Percentiles rank a stretch among this genome's conserved stretches.
Evolutionary conservation across 1,139 yeast species (phyloP).

Genomic region (Yamadazyma oceani): DNA sequence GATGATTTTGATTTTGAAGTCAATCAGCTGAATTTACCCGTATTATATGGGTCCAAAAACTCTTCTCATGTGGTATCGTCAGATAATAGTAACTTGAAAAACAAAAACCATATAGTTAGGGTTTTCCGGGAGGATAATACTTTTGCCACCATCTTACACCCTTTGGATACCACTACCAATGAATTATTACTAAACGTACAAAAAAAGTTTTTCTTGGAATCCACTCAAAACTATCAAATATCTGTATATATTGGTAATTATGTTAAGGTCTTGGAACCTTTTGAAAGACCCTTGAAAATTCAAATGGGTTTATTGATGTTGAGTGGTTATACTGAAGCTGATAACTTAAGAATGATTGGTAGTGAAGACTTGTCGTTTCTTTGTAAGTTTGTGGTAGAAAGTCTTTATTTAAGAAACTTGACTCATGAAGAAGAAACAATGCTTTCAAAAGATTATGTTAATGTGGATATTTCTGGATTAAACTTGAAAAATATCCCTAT

Average conservation of each 20-base stretch:
- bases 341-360: slow-evolving; percentile 75
- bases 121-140: slow-evolving; percentile 80
- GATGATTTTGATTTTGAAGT: slow-evolving; percentile 5
- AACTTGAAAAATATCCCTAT: slow-evolving; percentile 85
- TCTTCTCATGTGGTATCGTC: slow-evolving; percentile 24
- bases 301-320: slow-evolving; percentile 72
- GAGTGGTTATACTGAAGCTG: slow-evolving; percentile 79
- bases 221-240: slow-evolving; percentile 71
- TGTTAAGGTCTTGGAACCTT: slow-evolving; percentile 68
- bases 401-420: slow-evolving; percentile 66
- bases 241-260: slow-evolving; percentile 80
- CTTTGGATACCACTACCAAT: slow-evolving; percentile 73
- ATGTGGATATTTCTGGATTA: slow-evolving; percentile 73
- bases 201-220: slow-evolving; percentile 73
- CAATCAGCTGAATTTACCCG: slow-evolving; percentile 24
- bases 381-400: slow-evolving; percentile 80
- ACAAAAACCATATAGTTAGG: slow-evolving; percentile 56
- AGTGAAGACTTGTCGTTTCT: slow-evolving; percentile 85
- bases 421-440: slow-evolving; percentile 66
- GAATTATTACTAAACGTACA: slow-evolving; percentile 70
- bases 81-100: slow-evolving; percentile 22
- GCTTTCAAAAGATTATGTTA: slow-evolving; percentile 65
- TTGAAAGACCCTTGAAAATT: slow-evolving; percentile 75
- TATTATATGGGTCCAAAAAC: slow-evolving; percentile 37
- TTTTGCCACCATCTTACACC: slow-evolving; percentile 74